phyloP scores from a whole-genome alignment of 2,329 filamentous ascomycete genomes.

The Nemania sp. region DNA sequence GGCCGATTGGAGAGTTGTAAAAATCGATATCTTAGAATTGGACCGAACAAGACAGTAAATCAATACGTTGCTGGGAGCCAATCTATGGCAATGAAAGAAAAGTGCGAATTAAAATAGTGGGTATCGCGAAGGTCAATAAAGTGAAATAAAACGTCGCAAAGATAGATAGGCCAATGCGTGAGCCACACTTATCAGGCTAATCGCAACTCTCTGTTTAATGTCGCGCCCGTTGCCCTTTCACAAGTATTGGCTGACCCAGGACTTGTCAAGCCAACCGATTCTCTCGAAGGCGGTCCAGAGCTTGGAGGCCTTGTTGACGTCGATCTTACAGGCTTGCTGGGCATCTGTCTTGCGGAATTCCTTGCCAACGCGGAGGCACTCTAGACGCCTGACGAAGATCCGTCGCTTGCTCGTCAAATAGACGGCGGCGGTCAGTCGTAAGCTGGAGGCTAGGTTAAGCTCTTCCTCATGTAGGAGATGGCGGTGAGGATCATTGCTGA shows the following conservation, averaged over 20 bases:
- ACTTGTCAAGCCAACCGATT: slow-evolving; percentile 75
- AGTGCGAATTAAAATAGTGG: neutral
- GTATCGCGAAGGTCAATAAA: neutral
- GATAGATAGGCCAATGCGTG: neutral
- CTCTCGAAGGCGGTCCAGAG: slow-evolving; percentile 88
- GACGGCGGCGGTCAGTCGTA: slow-evolving; percentile 82
- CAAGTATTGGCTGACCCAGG: slow-evolving; percentile 46
- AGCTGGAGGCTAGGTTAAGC: slow-evolving; percentile 71
- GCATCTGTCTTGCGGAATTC: slow-evolving; percentile 95
- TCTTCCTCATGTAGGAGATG: slow-evolving; percentile 78
- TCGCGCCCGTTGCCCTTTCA: slow-evolving; percentile 26
- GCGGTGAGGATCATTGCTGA: slow-evolving; percentile 71
- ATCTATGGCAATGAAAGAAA: slow-evolving; percentile 16
- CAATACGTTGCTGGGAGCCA: slow-evolving; percentile 23
- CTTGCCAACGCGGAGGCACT: slow-evolving; percentile 68
- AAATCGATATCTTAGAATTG: slow-evolving; percentile 4
- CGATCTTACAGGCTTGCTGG: slow-evolving; percentile 96
- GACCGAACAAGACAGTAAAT: slow-evolving; percentile 13
- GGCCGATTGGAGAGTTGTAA: neutral
- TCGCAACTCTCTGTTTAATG: slow-evolving; percentile 26
- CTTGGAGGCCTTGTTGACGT: slow-evolving; percentile 96
- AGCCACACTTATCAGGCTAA: neutral
- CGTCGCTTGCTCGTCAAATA: slow-evolving; percentile 93
- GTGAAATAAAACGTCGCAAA: no score
- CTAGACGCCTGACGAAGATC: slow-evolving; percentile 79